Conservation (phyloP, 495 filamentous ascomycete species). For the Neurospora sp. region DNA sequence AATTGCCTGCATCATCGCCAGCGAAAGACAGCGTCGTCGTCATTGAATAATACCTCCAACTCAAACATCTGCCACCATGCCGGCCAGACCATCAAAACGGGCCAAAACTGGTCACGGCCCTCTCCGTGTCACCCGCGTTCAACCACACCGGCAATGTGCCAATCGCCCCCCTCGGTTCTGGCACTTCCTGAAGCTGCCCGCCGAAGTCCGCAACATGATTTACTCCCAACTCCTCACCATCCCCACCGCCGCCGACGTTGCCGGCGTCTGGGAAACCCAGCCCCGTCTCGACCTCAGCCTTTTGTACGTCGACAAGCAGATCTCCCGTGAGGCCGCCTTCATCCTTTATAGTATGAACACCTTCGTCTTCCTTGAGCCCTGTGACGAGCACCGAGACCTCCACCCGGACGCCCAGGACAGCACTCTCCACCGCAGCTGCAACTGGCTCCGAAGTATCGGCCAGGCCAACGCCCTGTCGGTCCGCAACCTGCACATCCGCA, state of each 20-base stretch:
- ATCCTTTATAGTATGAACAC: slow-evolving; percentile 12
- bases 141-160: slow-evolving; percentile 5
- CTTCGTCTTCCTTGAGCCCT: slow-evolving; percentile 12
- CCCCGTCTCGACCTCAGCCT: slow-evolving; percentile 3
- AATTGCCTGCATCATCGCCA: not conserved
- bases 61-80: not conserved
- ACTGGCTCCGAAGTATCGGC: slow-evolving; percentile 2
- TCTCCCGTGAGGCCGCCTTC: slow-evolving; percentile 6
- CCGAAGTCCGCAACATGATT: slow-evolving; percentile 1
- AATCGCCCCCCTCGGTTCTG: slow-evolving; percentile 1
- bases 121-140: slow-evolving; percentile 1
- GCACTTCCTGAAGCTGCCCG: not conserved
- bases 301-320: slow-evolving; percentile 4
- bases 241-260: not conserved
- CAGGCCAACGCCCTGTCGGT: slow-evolving; percentile 1
- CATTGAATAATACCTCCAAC: not conserved
- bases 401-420: not conserved
- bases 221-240: not conserved
- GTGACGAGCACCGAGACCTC: not conserved
- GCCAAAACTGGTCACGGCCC: not conserved
- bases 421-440: not conserved
- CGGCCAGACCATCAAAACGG: not conserved
- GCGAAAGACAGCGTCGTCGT: not conserved
- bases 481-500: slow-evolving; percentile 8
- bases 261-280: not conserved